Evolutionary conservation across 1,284 basidiomycete genomes (phyloP), one percentile per base, ranked within the genome.

Genomic region (Ceratobasidium sp.): DNA sequence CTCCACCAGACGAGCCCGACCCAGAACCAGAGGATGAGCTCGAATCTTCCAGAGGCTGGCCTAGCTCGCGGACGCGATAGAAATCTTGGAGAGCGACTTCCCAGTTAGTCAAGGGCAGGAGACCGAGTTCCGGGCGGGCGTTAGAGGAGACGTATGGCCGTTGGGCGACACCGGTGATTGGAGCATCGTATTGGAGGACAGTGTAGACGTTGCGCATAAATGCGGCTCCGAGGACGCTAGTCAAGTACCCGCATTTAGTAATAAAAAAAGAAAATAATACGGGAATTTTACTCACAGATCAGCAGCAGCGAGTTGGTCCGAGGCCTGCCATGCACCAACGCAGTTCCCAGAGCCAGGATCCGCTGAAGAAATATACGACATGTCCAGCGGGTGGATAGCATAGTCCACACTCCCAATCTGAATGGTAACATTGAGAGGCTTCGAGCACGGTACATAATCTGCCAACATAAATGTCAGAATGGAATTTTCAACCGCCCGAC

Each of bases 141-240:
- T 50, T 30, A 7, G 38, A 57, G 14, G 64, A 52, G 35, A 55
- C 47, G 41, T 55, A 69, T n/a, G 23, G 14, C 18, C 35, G 28
- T 54, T 54, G 50, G 32, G 44, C 16, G 41, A 55, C 35, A 52
- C 41, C 46, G 52, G 41, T 50, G 47, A 44, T 46, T 41, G 62
- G 43, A 41, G 62, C 28, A 28, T 74, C 62, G 62, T 75, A 75
- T 11, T 62, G 72, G 5, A 75, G 30, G 7, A 74, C 75, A 28
- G 75, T 75, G 38, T 75, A 75, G 32, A 75, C 70, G 47, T 75
- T 75, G 26, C 75, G 67, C 55, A 75, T 35, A 49, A 75, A 75
- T n/a, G 75, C 38, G 14, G 70, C 52, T 28, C 75, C 75, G 4
- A 75, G 47, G 46, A 75, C 61, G 23, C 75, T 75, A 44, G 54